Evolutionary conservation across 805 yeast species (phyloP).

Genomic region (Candida nitratophila): DNA sequence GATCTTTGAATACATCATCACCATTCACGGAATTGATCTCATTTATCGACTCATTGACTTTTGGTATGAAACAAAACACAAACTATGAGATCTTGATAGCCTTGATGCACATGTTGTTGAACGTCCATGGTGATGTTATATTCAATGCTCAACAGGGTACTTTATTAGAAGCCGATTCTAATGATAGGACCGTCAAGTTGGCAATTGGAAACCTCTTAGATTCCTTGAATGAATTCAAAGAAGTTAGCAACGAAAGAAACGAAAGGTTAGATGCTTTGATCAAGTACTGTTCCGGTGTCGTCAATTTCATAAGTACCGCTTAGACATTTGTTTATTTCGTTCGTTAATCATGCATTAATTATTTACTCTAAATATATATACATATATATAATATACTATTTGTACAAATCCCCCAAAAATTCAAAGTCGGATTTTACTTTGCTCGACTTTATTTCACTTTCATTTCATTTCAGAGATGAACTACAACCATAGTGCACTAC

Average conservation of each 20-base stretch:
- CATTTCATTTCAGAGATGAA: not conserved
- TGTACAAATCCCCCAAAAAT: too few species aligned
- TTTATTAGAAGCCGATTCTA: constrained; percentile 5
- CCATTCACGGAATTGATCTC: constrained; percentile 60
- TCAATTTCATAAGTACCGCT: constrained; percentile 48
- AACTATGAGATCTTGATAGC: constrained; percentile 81
- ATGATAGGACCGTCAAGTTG: constrained; percentile 22
- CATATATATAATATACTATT: too few species aligned
- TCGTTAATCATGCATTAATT: too few species aligned
- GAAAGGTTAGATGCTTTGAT: constrained; percentile 56
- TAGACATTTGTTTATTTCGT: constrained; percentile 13
- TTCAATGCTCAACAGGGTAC: constrained; percentile 13
- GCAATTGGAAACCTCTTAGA: constrained; percentile 31
- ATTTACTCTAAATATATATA: too few species aligned
- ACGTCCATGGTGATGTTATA: constrained; percentile 78
- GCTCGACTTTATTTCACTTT: too few species aligned
- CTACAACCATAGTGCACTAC: constrained; percentile 56
- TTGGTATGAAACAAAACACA: constrained; percentile 46
- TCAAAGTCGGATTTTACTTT: too few species aligned
- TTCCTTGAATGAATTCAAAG: constrained; percentile 43
- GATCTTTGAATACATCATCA: constrained; percentile 61
- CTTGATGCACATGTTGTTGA: constrained; percentile 64
- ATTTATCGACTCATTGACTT: constrained; percentile 62
- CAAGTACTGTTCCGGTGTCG: constrained; percentile 77
- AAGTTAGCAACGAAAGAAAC: constrained; percentile 31